Evolutionary conservation across 345 rosid species (phyloP).

Genomic region (Salix viminalis): DNA sequence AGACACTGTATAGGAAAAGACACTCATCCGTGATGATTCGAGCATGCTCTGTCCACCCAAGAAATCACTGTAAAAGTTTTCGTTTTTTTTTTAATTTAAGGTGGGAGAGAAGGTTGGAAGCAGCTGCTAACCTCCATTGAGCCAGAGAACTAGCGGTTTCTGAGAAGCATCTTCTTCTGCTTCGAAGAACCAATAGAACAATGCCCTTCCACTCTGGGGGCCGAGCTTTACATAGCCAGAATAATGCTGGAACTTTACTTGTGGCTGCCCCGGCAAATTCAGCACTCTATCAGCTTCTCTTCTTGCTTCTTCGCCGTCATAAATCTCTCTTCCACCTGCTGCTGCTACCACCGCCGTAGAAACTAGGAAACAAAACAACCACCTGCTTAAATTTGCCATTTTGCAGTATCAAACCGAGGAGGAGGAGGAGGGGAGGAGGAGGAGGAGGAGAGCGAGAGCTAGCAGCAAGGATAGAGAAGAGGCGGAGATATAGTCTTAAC

Average conservation of each 20-base stretch:
- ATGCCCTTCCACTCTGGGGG: conserved; percentile 33
- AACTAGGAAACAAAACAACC: background rate
- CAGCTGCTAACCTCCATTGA: conserved; percentile 51
- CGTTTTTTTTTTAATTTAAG: too few relatives aligned
- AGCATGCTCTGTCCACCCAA: too few relatives aligned
- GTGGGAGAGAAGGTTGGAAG: background rate
- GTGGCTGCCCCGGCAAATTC: conserved; percentile 55
- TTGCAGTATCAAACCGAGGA: too few relatives aligned
- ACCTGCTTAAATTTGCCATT: background rate
- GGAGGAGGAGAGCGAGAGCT: too few relatives aligned
- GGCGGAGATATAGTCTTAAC: too few relatives aligned
- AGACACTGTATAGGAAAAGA: too few relatives aligned
- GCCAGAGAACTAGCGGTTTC: conserved; percentile 72
- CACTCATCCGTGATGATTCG: too few relatives aligned
- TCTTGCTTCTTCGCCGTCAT: background rate
- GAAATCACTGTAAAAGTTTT: too few relatives aligned
- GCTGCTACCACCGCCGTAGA: background rate
- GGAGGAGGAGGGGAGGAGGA: too few relatives aligned
- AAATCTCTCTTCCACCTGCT: background rate
- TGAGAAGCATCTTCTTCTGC: conserved; percentile 28
- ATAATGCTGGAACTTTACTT: conserved; percentile 49
- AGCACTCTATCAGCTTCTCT: conserved; percentile 43
- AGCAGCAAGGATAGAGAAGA: too few relatives aligned
- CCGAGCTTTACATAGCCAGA: conserved; percentile 50
- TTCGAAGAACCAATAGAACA: conserved; percentile 77